Percentiles rank a stretch among this genome's conserved stretches.
These are phyloP conservation scores for Aspergillus melleus DNA, from an alignment of 2,329 filamentous ascomycete species.

Conservation along the genomic window DNA sequence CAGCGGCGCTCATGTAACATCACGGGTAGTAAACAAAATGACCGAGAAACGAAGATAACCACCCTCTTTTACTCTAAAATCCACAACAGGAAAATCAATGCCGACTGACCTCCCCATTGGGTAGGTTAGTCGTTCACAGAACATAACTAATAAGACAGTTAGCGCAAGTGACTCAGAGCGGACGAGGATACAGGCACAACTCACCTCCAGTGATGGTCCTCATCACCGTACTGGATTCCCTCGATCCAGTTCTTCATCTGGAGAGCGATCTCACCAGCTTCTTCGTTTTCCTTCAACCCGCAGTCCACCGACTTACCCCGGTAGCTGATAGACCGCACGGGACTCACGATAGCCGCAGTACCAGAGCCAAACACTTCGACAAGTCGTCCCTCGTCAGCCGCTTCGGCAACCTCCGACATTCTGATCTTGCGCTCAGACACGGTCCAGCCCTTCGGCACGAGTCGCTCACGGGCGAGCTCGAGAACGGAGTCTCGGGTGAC, in stretches of 20 bases:
- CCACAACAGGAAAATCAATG: not conserved
- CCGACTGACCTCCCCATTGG: not conserved
- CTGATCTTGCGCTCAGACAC: conserved; percentile 87
- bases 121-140: conserved; percentile 18
- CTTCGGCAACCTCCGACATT: conserved; percentile 81
- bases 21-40: not conserved
- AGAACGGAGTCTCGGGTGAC: conserved; percentile 92
- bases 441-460: conserved; percentile 83
- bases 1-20: not conserved
- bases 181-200: conserved; percentile 17
- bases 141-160: conserved; percentile 20
- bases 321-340: conserved; percentile 87
- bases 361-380: conserved; percentile 93
- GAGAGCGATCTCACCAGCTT: conserved; percentile 82
- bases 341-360: conserved; percentile 91
- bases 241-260: conserved; percentile 98
- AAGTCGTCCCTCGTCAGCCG: conserved; percentile 78
- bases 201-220: conserved; percentile 88
- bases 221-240: conserved; percentile 90
- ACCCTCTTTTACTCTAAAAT: not conserved
- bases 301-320: conserved; percentile 78
- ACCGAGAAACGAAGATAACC: not conserved
- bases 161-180: conserved; percentile 3
- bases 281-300: conserved; percentile 74
- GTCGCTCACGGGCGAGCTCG: conserved; percentile 77